Base-by-base conservation (phyloP, 2,329 filamentous ascomycete genomes). In the Hypoxylon sp. region DNA sequence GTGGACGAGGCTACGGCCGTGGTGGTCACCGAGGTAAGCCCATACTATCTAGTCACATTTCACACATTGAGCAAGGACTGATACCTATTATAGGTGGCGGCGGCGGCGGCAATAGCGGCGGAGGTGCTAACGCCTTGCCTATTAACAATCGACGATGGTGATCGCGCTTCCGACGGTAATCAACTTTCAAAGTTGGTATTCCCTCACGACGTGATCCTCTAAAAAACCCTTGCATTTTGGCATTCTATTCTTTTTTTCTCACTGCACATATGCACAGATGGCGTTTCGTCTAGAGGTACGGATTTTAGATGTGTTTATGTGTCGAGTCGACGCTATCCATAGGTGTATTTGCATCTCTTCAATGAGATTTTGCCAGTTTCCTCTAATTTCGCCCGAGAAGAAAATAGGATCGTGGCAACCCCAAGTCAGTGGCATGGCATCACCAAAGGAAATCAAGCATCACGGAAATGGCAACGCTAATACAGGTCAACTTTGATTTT, bases 1-100 rank as follows among this genome's bases (percentile, higher is more conserved):
- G 88, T 67, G 85, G 82, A 66, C 76, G 83, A 63, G 78, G 89
- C 66, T 87, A 87, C 70, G 82, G 87, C 66, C 72, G 81, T 61
- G 77, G 81, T 61, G 79, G 84, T 62, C 77, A 62, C 57, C 61
- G 67, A 63, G 66, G 66, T 69, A 63, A 17, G 64, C 45, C n/a
- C 80, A 59, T 44, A 12, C 12, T 26, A n/a, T 8, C 7, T n/a
- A 25, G 9, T 9, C 8, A 15, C 38, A 12, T 21, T 7, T 16
- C 5, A n/a, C 17, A 13, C 31, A n/a, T 36, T 16, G 7, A 34
- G n/a, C n/a, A 11, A 12, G 40, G 42, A 36, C 37, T 50, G 37
- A 57, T 41, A 49, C 51, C 44, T 30, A 3, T 12, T 32, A n/a
- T 36, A 30, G 26, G 78, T 65, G 75, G 77, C 27, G 36, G 42